Evolutionary conservation across 495 filamentous ascomycete genomes (phyloP).

Genomic region (Chaetomidium leptoderma): DNA sequence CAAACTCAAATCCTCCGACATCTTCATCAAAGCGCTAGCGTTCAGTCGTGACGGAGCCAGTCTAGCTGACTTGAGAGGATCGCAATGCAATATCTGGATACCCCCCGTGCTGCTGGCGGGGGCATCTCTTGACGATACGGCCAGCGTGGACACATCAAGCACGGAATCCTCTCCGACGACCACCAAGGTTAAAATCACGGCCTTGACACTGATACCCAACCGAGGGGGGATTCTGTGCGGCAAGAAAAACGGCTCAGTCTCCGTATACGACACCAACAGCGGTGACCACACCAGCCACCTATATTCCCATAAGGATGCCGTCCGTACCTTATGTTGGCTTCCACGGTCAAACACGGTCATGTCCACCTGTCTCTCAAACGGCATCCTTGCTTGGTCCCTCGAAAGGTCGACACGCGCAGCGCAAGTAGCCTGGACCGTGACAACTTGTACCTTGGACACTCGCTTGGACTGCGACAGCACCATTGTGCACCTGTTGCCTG

Average conservation of each 20-base stretch:
- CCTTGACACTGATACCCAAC: neutral
- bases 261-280: neutral
- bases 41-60: neutral
- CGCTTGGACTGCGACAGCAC: constrained; percentile 6
- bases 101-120: neutral
- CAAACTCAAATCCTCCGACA: neutral
- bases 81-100: constrained; percentile 1
- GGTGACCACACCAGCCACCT: neutral
- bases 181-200: neutral
- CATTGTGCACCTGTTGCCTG: constrained; percentile 22
- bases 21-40: neutral
- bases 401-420: neutral
- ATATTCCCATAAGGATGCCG: neutral
- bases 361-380: neutral
- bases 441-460: neutral
- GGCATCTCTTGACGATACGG: neutral
- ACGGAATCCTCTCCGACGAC: neutral
- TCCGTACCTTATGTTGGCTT: neutral
- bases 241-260: neutral
- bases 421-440: neutral
- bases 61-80: neutral
- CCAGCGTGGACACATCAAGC: neutral
- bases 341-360: neutral
- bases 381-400: neutral
- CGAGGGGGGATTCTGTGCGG: neutral